Evolutionary conservation across 257 asterid species (phyloP).

Genomic region (Salvia rosmarinus): DNA sequence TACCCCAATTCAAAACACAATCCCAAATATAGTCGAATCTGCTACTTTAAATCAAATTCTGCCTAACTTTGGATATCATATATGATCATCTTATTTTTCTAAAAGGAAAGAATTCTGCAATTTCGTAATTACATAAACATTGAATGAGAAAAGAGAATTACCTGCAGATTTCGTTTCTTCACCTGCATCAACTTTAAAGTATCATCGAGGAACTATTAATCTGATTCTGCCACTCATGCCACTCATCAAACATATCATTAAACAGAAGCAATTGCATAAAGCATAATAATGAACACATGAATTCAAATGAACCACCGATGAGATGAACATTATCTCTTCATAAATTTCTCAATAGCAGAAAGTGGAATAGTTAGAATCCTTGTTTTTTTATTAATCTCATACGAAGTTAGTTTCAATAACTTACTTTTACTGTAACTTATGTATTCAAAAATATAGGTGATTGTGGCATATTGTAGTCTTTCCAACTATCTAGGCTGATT

Average conservation of each 20-base stretch:
- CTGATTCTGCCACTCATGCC: not conserved
- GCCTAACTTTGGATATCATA: not conserved
- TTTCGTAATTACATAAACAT: not conserved
- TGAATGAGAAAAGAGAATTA: not conserved
- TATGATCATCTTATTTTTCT: not conserved
- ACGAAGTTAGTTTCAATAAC: not conserved
- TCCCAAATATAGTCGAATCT: not conserved
- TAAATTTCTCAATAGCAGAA: too few relatives aligned
- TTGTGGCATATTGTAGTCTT: conserved; percentile 3
- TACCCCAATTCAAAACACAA: too few relatives aligned
- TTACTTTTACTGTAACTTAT: not conserved
- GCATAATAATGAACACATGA: not conserved
- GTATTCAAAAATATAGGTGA: not conserved
- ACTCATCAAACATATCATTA: not conserved
- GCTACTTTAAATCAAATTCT: not conserved
- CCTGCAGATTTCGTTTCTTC: not conserved
- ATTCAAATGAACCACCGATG: not conserved
- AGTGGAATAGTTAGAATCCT: not conserved
- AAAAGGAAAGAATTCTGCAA: too few relatives aligned
- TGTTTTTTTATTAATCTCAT: conserved; percentile 11
- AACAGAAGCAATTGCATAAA: not conserved
- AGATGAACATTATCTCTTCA: too few relatives aligned
- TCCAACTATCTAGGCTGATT: not conserved
- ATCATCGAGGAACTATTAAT: not conserved
- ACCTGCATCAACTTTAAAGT: not conserved